Base-by-base conservation (phyloP, 768 basidiomycete genomes). In the Tulasnella sp. region DNA sequence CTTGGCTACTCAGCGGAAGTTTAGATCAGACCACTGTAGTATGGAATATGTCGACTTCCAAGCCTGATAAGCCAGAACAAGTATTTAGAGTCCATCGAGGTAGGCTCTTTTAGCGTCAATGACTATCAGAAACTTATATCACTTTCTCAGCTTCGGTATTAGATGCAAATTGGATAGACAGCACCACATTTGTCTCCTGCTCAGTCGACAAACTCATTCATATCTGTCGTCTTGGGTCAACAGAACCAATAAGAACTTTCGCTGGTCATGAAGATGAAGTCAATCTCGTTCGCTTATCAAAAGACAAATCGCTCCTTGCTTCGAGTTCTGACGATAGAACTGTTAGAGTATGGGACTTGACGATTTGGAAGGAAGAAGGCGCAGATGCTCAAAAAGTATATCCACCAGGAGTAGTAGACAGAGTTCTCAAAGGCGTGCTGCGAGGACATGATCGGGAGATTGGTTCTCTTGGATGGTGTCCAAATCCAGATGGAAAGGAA, bases 301-400 rank as follows among this genome's bases (percentile, higher is more conserved):
- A 74, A 13, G 67, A 72, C n/a, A 67, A 73, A 32, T 83, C 80
- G 27, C 73, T 74, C 35, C 61, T 90, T 37, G 84, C 83, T 10
- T 83, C 84, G 4, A 86, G 83, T 62, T 85, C 87, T 0, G 87
- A 90, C 59, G 87, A 90, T 56, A 68, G 68, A 56, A 85, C 83
- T 0, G 79, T 82, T 16, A 77, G 81, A 32, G 73, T 89, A 58
- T 90, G 85, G 85, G 72, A 75, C 48, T 65, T 83, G 43, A 74
- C 74, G 16, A 16, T 40, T 33, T 47, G 49, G 53, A 48, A 37
- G 27, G 51, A 27, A 12, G 41, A 53, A 12, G 31, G 31, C 8
- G 49, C 47, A 24, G 51, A 45, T 37, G 37, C 54, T 20, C 52
- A 29, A 7, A 37, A 42, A 15, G 19, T 41, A 19, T 27, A 32